Base-by-base conservation (phyloP, 2,329 filamentous ascomycete genomes). In the Chaetomiaceae sp. region DNA sequence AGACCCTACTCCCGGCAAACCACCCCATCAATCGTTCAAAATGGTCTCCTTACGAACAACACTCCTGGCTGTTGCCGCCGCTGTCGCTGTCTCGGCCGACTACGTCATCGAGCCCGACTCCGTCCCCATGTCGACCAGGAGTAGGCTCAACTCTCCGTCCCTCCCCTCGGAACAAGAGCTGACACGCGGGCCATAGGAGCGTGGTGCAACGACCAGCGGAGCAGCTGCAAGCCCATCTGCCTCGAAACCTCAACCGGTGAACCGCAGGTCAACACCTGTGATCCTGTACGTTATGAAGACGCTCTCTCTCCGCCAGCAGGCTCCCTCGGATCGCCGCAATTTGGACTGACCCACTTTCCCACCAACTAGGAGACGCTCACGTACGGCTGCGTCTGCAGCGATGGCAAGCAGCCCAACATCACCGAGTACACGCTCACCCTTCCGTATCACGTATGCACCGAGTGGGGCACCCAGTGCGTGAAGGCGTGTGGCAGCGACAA, bases 371-470 rank as follows among this genome's bases (percentile, higher is more conserved):
- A 76, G 47, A 72, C 75, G 18, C 77, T 92, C 45, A 76, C 73
- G n/a, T 92, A 86, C 71, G 75, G 77, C 58, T 94, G 88, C 69
- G 74, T 89, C 61, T 94, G 88, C 74, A 76, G 77, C 58, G 77
- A 86, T 66, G 79, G 81, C 66, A 67, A 77, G 57, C 71, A 78
- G 48, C 88, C 88, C 61, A 90, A 91, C 71, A 71, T 89, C 44
- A 82, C 85, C 64, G 79, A 91, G 70, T 94, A 86, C 78, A 85
- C 84, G 18, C 77, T 89, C 62, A 91, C 88, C 1, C 75, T 94
- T 23, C 88, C 89, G 30, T 92, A 82, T 78, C 89, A 84, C 72
- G 77, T 84, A 62, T 94, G 88, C 78, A 77, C 77, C 42, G 77
- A 86, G 70, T 89, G 79, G 77, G 85, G 81, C 62, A 82, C 74